Percentiles rank a stretch among this genome's conserved stretches.
These are phyloP conservation scores for Fraxinus nigra DNA, from an alignment of 305 asterid genomes.

Conservation along the genomic window DNA sequence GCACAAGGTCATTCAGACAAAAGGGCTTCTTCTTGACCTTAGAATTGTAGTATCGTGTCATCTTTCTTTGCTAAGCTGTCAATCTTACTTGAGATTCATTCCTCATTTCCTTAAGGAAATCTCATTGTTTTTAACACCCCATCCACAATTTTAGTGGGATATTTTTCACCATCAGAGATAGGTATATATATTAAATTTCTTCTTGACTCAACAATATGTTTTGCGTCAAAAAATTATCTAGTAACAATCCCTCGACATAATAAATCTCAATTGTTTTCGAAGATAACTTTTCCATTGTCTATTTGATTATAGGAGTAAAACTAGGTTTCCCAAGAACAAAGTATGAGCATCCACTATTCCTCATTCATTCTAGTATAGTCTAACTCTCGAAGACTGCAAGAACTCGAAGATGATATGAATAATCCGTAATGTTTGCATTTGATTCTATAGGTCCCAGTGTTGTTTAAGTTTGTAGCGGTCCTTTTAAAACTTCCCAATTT, in stretches of 20 bases:
- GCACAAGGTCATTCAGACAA: too few relatives aligned
- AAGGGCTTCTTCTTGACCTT: too few relatives aligned
- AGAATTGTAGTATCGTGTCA: too few relatives aligned
- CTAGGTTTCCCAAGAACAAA: not conserved
- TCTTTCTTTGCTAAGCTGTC: too few relatives aligned
- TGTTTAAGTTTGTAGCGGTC: not conserved
- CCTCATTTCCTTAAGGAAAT: too few relatives aligned
- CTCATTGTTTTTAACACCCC: not conserved
- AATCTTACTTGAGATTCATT: too few relatives aligned
- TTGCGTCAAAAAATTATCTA: not conserved
- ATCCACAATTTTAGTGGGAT: not conserved
- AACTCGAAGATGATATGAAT: not conserved
- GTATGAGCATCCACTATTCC: too few relatives aligned
- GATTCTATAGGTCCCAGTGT: not conserved
- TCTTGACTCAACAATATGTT: not conserved
- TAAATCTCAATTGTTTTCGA: not conserved
- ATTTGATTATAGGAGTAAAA: not conserved
- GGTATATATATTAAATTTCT: too few relatives aligned
- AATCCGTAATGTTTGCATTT: too few relatives aligned
- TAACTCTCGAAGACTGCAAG: not conserved
- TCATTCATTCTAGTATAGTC: not conserved
- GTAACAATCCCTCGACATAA: not conserved
- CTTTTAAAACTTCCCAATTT: not conserved
- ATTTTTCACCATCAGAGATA: not conserved
- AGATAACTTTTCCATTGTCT: not conserved